phyloP scores from a whole-genome alignment of 495 filamentous ascomycete genomes.

The Antarctomyces pellizariae region DNA sequence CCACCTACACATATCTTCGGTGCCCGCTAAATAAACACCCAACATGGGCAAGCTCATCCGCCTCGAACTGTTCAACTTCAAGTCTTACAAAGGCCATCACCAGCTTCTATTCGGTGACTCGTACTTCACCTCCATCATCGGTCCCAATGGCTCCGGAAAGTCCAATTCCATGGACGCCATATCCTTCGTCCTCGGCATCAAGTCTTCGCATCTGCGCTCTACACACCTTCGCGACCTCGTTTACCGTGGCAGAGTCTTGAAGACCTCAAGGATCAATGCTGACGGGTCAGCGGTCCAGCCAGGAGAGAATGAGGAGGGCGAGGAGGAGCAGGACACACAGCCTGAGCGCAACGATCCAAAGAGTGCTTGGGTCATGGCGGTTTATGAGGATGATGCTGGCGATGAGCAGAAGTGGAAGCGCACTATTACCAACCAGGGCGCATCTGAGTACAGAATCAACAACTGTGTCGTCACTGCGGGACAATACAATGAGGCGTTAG shows the following conservation, averaged over 20 bases:
- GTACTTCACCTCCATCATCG: constrained; percentile 98
- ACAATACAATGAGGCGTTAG: constrained; percentile 83
- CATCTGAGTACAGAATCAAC: constrained; percentile 94
- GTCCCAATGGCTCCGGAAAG: constrained; percentile 97
- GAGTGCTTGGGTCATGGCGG: constrained; percentile 95
- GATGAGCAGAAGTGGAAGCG: constrained; percentile 94
- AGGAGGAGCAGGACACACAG: constrained; percentile 26
- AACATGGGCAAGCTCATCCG: constrained; percentile 69
- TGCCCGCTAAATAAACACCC: constrained; percentile 8
- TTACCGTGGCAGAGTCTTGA: constrained; percentile 84
- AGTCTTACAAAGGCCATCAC: constrained; percentile 95
- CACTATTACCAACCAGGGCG: constrained; percentile 65
- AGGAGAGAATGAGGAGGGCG: constrained; percentile 30
- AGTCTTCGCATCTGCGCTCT: constrained; percentile 88
- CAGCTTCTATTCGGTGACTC: constrained; percentile 87
- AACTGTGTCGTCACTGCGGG: constrained; percentile 67
- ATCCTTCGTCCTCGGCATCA: constrained; percentile 95
- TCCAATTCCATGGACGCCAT: constrained; percentile 99
- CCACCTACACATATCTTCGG: background rate
- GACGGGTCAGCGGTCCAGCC: constrained; percentile 48
- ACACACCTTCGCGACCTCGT: constrained; percentile 87
- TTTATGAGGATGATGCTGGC: constrained; percentile 93
- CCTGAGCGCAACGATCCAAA: constrained; percentile 49
- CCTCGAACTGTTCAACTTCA: constrained; percentile 96
- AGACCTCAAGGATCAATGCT: constrained; percentile 71